Percentiles rank a stretch among this genome's conserved stretches.
These are phyloP conservation scores for Neurospora sp. DNA, from an alignment of 2,329 filamentous ascomycete genomes.

Conservation along the genomic window DNA sequence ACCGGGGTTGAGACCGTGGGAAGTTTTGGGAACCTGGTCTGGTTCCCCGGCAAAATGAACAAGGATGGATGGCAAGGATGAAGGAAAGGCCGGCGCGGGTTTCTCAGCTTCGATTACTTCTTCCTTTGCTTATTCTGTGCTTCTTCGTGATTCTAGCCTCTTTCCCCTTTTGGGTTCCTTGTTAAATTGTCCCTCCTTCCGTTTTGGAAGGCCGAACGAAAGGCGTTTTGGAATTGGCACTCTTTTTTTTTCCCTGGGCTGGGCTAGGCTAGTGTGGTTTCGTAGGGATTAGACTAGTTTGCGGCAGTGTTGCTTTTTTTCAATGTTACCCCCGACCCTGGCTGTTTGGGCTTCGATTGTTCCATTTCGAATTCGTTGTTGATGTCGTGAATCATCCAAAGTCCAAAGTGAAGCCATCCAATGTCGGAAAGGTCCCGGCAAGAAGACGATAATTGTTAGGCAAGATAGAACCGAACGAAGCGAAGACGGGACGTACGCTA, in stretches of 20 bases:
- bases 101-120: background rate
- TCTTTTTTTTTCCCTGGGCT: background rate
- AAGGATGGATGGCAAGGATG: background rate
- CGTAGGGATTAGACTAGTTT: background rate
- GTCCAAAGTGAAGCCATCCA: background rate
- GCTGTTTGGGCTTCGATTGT: background rate
- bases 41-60: background rate
- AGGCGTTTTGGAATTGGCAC: background rate
- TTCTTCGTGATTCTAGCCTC: background rate
- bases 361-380: background rate
- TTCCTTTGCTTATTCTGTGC: background rate
- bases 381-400: background rate
- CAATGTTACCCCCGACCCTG: background rate
- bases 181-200: background rate
- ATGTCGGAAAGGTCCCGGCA: background rate
- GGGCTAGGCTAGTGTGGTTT: background rate
- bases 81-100: background rate
- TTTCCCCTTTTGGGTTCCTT: background rate
- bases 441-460: background rate
- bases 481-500: background rate
- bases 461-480: background rate
- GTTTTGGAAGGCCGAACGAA: background rate
- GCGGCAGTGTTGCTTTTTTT: background rate
- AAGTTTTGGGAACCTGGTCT: background rate
- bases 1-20: background rate